Percentiles rank a stretch among this genome's conserved stretches.
Conservation (phyloP, 1,284 basidiomycete genomes). For the Fistulinella cinereoalba region DNA sequence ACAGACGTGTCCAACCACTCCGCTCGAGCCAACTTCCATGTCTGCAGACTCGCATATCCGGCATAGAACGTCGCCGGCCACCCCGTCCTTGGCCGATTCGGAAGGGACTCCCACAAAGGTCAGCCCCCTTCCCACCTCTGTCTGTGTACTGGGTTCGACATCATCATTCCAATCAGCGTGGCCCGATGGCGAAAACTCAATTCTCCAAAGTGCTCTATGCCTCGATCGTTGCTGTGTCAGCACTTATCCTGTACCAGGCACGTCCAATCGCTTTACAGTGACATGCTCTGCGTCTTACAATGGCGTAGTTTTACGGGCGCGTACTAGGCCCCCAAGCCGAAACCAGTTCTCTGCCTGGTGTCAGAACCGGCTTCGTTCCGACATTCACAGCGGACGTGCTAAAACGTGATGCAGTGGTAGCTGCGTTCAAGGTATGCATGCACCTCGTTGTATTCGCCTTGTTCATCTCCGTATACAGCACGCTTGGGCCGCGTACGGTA, state of each 20-base stretch:
- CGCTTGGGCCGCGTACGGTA: constrained; percentile 80
- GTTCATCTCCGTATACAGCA: constrained; percentile 45
- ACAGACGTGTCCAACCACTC: not conserved
- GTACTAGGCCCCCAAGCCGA: constrained; percentile 2
- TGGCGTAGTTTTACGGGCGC: constrained; percentile 13
- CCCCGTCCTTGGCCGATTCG: not conserved
- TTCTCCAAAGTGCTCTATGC: constrained; percentile 19
- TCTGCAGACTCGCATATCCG: constrained; percentile 16
- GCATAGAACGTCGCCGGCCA: constrained; percentile 17
- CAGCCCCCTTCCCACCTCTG: not conserved
- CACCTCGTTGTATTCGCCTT: constrained; percentile 3
- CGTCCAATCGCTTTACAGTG: constrained; percentile 2
- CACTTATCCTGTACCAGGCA: constrained; percentile 23
- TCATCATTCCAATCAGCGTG: constrained; percentile 12
- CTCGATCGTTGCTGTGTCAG: constrained; percentile 6
- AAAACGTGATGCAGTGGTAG: constrained; percentile 67
- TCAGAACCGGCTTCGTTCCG: constrained; percentile 20
- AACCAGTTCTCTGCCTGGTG: constrained; percentile 15
- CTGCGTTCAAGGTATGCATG: constrained; percentile 70
- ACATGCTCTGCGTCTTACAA: constrained; percentile 5
- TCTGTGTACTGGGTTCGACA: not conserved
- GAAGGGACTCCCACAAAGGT: constrained; percentile 13
- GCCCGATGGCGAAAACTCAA: too few species aligned
- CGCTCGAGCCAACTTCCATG: not conserved
- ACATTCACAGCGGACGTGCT: constrained; percentile 50